Evolutionary conservation across 192 early-diverging fungal genomes (phyloP).

Genomic region (Backusella tarrabulga): DNA sequence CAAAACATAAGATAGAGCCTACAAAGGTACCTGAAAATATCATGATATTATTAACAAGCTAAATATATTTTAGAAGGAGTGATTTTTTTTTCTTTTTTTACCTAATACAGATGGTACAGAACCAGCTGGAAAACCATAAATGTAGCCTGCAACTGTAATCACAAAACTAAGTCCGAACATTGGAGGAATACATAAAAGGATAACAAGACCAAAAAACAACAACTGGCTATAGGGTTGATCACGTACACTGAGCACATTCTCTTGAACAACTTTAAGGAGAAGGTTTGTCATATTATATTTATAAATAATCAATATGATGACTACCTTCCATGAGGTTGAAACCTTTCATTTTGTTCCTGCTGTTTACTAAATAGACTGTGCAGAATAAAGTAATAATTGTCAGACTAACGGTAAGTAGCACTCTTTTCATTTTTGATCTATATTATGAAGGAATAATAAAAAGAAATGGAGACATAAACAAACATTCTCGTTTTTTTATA

Average conservation of each 20-base stretch:
- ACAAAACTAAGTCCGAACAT: conserved; percentile 46
- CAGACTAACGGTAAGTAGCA: not conserved
- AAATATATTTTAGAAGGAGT: not conserved
- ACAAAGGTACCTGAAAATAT: conserved; percentile 20
- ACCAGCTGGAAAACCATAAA: conserved; percentile 49
- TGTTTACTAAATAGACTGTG: not conserved
- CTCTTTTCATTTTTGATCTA: not conserved
- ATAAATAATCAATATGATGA: not conserved
- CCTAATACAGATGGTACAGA: conserved; percentile 45
- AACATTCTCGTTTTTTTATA: not conserved
- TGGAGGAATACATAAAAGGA: conserved; percentile 45
- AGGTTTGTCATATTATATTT: not conserved
- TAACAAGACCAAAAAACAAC: conserved; percentile 23
- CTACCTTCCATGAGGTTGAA: not conserved
- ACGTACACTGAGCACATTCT: conserved; percentile 13
- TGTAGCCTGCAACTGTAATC: conserved; percentile 42
- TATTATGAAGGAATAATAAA: not conserved
- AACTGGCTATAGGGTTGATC: conserved; percentile 15
- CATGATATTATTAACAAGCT: not conserved
- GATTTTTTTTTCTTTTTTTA: not conserved
- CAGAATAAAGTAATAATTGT: too few relatives aligned
- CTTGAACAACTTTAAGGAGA: conserved; percentile 16
- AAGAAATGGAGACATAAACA: not conserved
- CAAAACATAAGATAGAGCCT: not conserved
- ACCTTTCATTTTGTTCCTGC: not conserved